phyloP scores from a whole-genome alignment of 371 early-diverging fungal species.

The Circinella minor region DNA sequence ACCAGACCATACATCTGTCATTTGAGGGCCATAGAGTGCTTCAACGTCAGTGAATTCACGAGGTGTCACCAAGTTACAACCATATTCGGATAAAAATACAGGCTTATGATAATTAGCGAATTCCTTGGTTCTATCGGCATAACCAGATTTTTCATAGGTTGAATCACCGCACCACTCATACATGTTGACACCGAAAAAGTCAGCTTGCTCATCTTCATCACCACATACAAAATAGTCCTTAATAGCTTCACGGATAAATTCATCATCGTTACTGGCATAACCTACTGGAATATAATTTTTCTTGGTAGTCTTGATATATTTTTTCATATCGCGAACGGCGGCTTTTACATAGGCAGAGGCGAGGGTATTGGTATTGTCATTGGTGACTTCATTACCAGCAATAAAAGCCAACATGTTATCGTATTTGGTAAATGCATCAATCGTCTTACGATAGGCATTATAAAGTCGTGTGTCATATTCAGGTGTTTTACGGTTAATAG shows the following conservation, averaged over 20 bases:
- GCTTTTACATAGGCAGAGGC: constrained; percentile 81
- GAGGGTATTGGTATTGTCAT: constrained; percentile 65
- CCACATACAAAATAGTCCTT: constrained; percentile 81
- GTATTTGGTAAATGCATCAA: constrained; percentile 72
- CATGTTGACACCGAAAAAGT: constrained; percentile 78
- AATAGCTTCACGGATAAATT: constrained; percentile 68
- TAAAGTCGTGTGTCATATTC: constrained; percentile 64
- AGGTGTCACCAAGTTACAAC: constrained; percentile 62
- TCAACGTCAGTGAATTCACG: constrained; percentile 63
- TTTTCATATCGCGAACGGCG: constrained; percentile 73
- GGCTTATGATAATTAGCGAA: constrained; percentile 60
- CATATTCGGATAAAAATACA: constrained; percentile 70
- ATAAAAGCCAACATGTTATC: constrained; percentile 74
- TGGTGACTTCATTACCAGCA: constrained; percentile 84
- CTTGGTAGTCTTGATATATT: constrained; percentile 53
- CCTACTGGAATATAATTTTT: constrained; percentile 73
- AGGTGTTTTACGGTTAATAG: constrained; percentile 72
- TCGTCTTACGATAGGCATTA: constrained; percentile 59
- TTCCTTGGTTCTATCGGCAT: constrained; percentile 61
- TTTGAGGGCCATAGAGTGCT: constrained; percentile 71
- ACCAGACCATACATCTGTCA: constrained; percentile 73
- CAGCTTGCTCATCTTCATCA: constrained; percentile 63
- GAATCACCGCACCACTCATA: constrained; percentile 71
- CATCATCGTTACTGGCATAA: constrained; percentile 82
- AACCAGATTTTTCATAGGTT: constrained; percentile 62